Conservation (phyloP, 1,284 basidiomycete genomes). For the Pholiota adiposa region DNA sequence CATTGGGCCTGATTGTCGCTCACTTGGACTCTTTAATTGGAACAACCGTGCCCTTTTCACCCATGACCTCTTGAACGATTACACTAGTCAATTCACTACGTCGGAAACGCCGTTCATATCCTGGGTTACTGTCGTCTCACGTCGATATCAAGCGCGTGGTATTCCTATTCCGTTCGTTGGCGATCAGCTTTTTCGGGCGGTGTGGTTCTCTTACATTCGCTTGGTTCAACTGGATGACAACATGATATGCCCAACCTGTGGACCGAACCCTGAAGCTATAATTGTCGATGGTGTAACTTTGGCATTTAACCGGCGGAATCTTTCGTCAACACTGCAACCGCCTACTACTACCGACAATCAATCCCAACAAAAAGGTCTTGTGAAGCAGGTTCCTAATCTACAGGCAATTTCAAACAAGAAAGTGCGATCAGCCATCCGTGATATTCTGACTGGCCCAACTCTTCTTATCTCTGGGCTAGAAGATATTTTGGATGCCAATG, state of each 20-base stretch:
- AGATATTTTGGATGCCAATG: not conserved
- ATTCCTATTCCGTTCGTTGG: constrained; percentile 16
- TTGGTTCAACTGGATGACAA: constrained; percentile 24
- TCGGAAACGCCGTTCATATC: constrained; percentile 33
- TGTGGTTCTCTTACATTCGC: constrained; percentile 29
- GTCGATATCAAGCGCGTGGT: constrained; percentile 15
- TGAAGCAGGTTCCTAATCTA: not conserved
- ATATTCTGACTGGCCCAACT: not conserved
- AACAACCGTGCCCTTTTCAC: constrained; percentile 33
- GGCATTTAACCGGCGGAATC: constrained; percentile 23
- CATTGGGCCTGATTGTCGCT: constrained; percentile 33
- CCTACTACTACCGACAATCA: constrained; percentile 2
- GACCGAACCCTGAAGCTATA: constrained; percentile 21
- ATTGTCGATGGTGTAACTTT: constrained; percentile 32
- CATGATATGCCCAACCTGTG: constrained; percentile 26
- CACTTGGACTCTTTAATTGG: constrained; percentile 33
- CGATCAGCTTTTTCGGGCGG: constrained; percentile 20
- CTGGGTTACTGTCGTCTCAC: constrained; percentile 24
- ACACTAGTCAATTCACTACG: constrained; percentile 29
- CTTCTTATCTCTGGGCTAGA: not conserved
- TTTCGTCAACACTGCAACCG: constrained; percentile 13
- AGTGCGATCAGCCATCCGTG: not conserved
- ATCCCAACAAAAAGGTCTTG: not conserved
- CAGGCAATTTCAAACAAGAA: not conserved
- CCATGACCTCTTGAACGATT: constrained; percentile 35